These are phyloP conservation scores for Deinandra increscens DNA, from an alignment of 129 eudicot species.

Conservation along the genomic window DNA sequence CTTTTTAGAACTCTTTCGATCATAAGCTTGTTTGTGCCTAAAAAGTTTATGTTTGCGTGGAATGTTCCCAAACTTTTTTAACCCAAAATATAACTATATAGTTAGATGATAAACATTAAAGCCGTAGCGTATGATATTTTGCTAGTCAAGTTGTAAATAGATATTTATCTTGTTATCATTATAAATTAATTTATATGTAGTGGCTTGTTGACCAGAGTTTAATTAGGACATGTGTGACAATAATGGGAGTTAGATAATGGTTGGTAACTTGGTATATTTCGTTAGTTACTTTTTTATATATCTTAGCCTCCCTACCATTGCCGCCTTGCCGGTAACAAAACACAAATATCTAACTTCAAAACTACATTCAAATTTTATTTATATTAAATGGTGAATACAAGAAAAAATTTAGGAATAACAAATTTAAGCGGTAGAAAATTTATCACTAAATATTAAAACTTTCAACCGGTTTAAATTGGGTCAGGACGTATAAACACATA, in stretches of 20 bases:
- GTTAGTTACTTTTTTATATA: slow-evolving; percentile 4
- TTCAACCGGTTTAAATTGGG: too few relatives aligned
- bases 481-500: too few relatives aligned
- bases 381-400: too few relatives aligned
- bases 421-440: too few relatives aligned
- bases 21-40: neutral
- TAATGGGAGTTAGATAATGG: slow-evolving; percentile 18
- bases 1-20: too few relatives aligned
- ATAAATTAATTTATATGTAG: neutral
- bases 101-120: neutral
- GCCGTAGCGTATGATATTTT: neutral
- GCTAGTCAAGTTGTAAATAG: neutral
- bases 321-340: slow-evolving; percentile 3
- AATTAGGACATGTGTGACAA: slow-evolving; percentile 2
- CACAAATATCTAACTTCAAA: neutral
- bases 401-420: too few relatives aligned
- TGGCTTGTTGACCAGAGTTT: neutral
- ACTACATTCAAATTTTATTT: neutral
- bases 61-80: neutral
- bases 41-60: too few relatives aligned
- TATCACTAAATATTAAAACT: too few relatives aligned
- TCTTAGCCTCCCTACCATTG: slow-evolving; percentile 9
- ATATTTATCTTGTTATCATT: neutral
- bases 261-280: slow-evolving; percentile 11
- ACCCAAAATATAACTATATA: neutral